Conservation (phyloP, 2,329 filamentous ascomycete species). For the Rhynchosporium graminicola region DNA sequence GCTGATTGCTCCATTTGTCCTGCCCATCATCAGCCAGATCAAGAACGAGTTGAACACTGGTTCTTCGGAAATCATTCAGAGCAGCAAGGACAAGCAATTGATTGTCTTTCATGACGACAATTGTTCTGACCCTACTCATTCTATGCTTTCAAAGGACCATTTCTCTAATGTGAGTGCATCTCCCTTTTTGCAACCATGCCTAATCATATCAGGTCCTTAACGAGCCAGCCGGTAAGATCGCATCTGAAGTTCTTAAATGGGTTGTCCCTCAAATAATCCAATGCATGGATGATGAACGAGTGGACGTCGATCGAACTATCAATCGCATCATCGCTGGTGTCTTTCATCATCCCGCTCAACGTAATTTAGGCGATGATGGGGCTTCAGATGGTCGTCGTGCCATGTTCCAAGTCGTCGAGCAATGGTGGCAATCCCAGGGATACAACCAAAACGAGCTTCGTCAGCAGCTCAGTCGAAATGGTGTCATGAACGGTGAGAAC, state of each 20-base stretch:
- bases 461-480: constrained; percentile 72
- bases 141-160: constrained; percentile 94
- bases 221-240: constrained; percentile 81
- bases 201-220: constrained; percentile 63
- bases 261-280: constrained; percentile 86
- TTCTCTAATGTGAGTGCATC: constrained; percentile 53
- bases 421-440: constrained; percentile 78
- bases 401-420: constrained; percentile 78
- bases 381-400: constrained; percentile 68
- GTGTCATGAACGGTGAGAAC: constrained; percentile 76
- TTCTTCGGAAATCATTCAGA: constrained; percentile 83
- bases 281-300: constrained; percentile 77
- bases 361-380: constrained; percentile 68
- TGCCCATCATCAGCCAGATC: constrained; percentile 84
- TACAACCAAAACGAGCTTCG: constrained; percentile 67
- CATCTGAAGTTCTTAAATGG: constrained; percentile 78
- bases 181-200: not conserved
- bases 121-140: constrained; percentile 83
- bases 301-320: constrained; percentile 69
- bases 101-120: constrained; percentile 82
- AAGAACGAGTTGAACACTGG: constrained; percentile 85
- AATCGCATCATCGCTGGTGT: constrained; percentile 79
- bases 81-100: constrained; percentile 79
- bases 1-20: constrained; percentile 83
- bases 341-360: constrained; percentile 84